Conservation (phyloP, 129 eudicot genomes). For the Pseudognaphalium luteoalbum region DNA sequence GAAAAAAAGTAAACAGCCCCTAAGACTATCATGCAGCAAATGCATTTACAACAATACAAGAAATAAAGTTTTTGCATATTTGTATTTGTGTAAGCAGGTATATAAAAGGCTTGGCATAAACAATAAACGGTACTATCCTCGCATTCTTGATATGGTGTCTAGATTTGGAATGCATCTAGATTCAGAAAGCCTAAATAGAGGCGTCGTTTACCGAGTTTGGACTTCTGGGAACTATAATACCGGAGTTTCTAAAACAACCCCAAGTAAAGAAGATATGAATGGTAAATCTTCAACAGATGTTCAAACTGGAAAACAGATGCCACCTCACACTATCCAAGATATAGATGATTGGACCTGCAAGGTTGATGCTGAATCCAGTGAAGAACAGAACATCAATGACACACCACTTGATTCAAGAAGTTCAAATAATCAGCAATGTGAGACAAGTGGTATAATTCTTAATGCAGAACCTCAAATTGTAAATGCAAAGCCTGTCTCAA, state of each 20-base stretch:
- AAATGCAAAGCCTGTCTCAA: conserved; percentile 26
- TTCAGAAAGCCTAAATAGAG: conserved; percentile 65
- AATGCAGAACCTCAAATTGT: conserved; percentile 38
- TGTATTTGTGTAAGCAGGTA: conserved; percentile 44
- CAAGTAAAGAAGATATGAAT: conserved; percentile 27
- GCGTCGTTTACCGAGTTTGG: conserved; percentile 73
- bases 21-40: neutral
- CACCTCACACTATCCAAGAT: conserved; percentile 35
- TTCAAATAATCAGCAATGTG: conserved; percentile 31
- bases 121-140: conserved; percentile 54
- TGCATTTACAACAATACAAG: neutral
- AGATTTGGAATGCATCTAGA: conserved; percentile 69
- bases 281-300: conserved; percentile 26
- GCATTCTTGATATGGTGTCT: conserved; percentile 50
- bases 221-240: conserved; percentile 59
- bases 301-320: conserved; percentile 26
- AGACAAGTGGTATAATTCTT: conserved; percentile 25
- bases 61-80: conserved; percentile 4
- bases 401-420: conserved; percentile 25
- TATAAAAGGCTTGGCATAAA: conserved; percentile 76
- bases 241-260: conserved; percentile 32
- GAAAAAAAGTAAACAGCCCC: too few relatives aligned
- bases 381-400: conserved; percentile 23
- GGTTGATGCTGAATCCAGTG: conserved; percentile 33
- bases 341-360: conserved; percentile 33